Conservation (phyloP, 2,329 filamentous ascomycete genomes). For the Ophiostoma sp. region DNA sequence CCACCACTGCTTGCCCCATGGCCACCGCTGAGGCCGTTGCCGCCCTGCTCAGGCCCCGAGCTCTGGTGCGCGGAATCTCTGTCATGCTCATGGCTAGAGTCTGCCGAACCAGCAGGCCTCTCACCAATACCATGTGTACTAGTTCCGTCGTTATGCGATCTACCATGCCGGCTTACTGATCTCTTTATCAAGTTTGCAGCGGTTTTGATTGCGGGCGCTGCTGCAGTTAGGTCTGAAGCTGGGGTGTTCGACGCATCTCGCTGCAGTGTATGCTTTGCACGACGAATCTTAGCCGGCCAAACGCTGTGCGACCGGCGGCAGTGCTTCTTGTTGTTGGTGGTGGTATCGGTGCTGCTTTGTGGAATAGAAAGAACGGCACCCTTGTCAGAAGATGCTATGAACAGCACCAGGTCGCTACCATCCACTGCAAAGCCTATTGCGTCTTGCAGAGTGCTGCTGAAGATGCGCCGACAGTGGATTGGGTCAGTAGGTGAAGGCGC, state of each 20-base stretch:
- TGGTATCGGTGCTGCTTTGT: neutral
- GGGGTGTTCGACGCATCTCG: too few relatives aligned
- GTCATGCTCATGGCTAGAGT: neutral
- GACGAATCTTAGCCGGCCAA: neutral
- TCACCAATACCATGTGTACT: neutral
- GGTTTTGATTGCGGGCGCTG: too few relatives aligned
- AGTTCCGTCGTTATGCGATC: neutral
- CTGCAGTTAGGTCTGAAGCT: too few relatives aligned
- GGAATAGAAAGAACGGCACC: neutral
- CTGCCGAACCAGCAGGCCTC: neutral
- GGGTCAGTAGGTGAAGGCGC: neutral
- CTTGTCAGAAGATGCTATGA: neutral
- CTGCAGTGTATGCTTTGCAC: neutral
- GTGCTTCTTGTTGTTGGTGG: neutral
- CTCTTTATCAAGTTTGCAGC: neutral
- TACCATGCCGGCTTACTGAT: neutral
- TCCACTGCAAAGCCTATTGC: neutral
- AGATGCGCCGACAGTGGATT: neutral
- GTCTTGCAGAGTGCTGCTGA: neutral
- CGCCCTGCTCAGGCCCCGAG: neutral
- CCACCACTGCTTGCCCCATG: neutral
- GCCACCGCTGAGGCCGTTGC: neutral
- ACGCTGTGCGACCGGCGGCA: neutral
- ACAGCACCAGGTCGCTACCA: neutral
- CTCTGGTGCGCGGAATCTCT: neutral